Evolutionary conservation across 2,329 filamentous ascomycete genomes (phyloP), one percentile per base, ranked within the genome.

Genomic region (Daldinia sp.): DNA sequence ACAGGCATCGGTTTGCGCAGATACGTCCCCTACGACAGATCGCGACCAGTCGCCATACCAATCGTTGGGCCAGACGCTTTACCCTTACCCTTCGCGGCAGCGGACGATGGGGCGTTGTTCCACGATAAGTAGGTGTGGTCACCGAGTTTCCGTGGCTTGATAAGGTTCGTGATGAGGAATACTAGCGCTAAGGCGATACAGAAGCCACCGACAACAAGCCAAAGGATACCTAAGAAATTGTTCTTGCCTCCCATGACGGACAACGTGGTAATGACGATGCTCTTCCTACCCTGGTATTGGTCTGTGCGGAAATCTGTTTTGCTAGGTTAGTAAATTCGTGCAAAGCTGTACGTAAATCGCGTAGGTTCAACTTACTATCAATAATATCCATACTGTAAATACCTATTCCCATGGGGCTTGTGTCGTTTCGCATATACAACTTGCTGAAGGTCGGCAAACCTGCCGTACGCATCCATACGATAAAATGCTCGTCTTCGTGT

Each of bases 391-490:
- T 80, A 65, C 87, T 81, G 76, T 99, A 99, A 17, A 80, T 86
- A 25, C 94, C 95, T 13, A 80, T 74, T 30, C 75, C 72, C 90
- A 99, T 90, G 0, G 80, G 75, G 1, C 83, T 80, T 0, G 82
- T 82, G 74, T 97, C 90, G 74, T 97, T 97, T 62, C 93, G 86
- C 77, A 90, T 86, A 45, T 93, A 92, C 47, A 99, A 82, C 81
- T 99, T 99, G 85, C 92, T 97, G 76, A 99, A 99, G 4, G 90
- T 90, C 0, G 95, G 95, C 71, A 98, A 80, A 60, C 94, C 95
- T 21, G 95, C 95, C 1, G 96, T 96, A 71, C 95, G 89, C 95
- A 99, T 99, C 95, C 95, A 99, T 19, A 98, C 94, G 79, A 97
- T 94, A 77, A 99, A 96, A 41, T 88, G 87, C 76, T 97, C 91